A percentile compares a stretch with the other conserved stretches of the same genome.
These are phyloP conservation scores for Euphorbia pulcherrima DNA, from an alignment of 345 rosid genomes.

Conservation along the genomic window DNA sequence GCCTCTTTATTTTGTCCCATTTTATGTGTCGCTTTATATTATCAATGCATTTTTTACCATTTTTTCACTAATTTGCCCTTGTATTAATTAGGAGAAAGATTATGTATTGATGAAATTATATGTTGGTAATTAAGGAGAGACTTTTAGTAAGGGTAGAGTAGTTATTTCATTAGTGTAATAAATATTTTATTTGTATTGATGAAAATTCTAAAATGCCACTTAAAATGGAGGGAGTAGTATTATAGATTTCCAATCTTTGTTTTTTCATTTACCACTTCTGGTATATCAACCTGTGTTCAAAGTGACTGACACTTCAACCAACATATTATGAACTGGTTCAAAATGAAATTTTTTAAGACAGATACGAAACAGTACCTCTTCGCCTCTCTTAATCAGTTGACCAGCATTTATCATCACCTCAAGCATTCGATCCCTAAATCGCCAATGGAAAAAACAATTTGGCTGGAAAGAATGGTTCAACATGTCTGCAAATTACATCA, in stretches of 20 bases:
- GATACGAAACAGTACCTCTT: constrained; percentile 52
- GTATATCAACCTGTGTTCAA: not conserved
- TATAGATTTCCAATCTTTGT: not conserved
- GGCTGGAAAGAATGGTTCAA: constrained; percentile 83
- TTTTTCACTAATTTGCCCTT: no score
- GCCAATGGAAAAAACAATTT: constrained; percentile 93
- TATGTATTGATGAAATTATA: no score
- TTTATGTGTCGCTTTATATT: no score
- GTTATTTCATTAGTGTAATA: no score
- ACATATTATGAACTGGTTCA: constrained; percentile 13
- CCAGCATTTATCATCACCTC: constrained; percentile 98
- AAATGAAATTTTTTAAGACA: constrained; percentile 10
- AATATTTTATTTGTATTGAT: no score
- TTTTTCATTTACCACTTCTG: not conserved
- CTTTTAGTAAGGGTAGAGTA: no score
- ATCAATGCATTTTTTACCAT: no score
- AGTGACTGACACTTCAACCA: not conserved
- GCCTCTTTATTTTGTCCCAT: no score
- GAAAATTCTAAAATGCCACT: no score
- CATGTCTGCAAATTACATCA: constrained; percentile 69
- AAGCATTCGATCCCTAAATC: constrained; percentile 90
- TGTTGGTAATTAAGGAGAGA: no score
- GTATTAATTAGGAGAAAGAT: no score
- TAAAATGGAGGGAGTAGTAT: no score
- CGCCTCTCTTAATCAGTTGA: constrained; percentile 68